Percentiles rank a stretch among this genome's conserved stretches.
phyloP scores from a whole-genome alignment of 495 filamentous ascomycete genomes.

The Cenococcum geophilum region DNA sequence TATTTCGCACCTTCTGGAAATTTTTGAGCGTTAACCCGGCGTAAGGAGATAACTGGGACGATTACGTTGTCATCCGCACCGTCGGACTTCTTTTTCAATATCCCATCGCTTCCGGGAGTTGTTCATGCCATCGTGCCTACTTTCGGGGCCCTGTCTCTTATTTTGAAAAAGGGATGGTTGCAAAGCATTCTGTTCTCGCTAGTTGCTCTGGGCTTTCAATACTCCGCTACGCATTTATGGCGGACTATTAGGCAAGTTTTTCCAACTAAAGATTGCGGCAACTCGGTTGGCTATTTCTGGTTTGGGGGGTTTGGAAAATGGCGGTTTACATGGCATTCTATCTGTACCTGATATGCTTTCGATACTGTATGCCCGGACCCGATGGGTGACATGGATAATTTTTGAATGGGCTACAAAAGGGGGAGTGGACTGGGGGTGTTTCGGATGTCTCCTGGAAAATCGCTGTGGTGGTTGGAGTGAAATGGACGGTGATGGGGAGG shows the following conservation, averaged over 20 bases:
- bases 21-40: background rate
- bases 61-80: background rate
- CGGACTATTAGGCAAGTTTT: background rate
- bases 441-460: background rate
- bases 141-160: background rate
- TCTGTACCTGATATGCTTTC: background rate
- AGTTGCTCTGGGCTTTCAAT: background rate
- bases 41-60: background rate
- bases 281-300: background rate
- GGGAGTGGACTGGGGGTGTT: background rate
- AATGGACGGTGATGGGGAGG: background rate
- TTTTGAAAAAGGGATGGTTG: background rate
- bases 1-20: background rate
- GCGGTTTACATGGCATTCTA: background rate
- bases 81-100: background rate
- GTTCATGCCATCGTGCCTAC: background rate
- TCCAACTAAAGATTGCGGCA: no score
- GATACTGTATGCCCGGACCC: background rate
- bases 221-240: background rate
- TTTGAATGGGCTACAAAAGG: background rate
- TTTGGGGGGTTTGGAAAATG: background rate
- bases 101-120: background rate
- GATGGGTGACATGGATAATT: background rate
- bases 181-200: background rate
- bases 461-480: background rate